A percentile compares a stretch with the other conserved stretches of the same genome.
These are phyloP conservation scores for Paraglomus brasilianum DNA, from an alignment of 192 early-diverging fungal genomes.

Conservation along the genomic window DNA sequence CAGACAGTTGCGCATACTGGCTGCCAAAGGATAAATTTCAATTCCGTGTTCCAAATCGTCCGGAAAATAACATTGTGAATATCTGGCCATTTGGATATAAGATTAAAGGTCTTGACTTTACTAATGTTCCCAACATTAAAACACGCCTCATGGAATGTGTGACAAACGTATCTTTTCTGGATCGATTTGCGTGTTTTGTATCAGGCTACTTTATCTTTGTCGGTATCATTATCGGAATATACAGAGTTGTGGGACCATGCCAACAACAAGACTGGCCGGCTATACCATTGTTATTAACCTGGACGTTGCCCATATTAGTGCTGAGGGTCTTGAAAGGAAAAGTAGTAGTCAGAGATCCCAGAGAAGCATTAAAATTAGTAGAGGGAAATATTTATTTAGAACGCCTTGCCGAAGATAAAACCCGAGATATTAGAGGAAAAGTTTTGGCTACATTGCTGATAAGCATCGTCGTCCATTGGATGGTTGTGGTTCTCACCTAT, in stretches of 20 bases:
- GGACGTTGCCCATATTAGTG: conserved; percentile 10
- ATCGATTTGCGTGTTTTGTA: background rate
- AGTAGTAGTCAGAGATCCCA: conserved; percentile 4
- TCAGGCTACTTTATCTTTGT: conserved; percentile 4
- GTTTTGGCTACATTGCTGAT: background rate
- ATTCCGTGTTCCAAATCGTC: no score
- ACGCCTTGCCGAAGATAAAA: background rate
- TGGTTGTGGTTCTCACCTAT: background rate
- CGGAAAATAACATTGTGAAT: no score
- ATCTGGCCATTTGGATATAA: no score
- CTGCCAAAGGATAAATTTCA: no score
- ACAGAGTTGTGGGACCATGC: background rate
- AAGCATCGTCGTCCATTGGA: background rate
- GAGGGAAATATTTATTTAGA: background rate
- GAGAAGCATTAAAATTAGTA: background rate
- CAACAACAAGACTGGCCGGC: background rate
- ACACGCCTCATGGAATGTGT: background rate
- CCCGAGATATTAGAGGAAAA: background rate
- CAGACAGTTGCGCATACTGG: no score
- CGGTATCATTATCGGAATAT: conserved; percentile 13
- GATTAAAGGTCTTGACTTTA: no score
- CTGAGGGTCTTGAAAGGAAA: background rate
- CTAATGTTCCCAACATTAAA: no score
- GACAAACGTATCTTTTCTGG: background rate
- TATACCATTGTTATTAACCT: conserved; percentile 7